These are phyloP conservation scores for Rutidosis leptorrhynchoides DNA, from an alignment of 129 eudicot genomes.

Conservation along the genomic window DNA sequence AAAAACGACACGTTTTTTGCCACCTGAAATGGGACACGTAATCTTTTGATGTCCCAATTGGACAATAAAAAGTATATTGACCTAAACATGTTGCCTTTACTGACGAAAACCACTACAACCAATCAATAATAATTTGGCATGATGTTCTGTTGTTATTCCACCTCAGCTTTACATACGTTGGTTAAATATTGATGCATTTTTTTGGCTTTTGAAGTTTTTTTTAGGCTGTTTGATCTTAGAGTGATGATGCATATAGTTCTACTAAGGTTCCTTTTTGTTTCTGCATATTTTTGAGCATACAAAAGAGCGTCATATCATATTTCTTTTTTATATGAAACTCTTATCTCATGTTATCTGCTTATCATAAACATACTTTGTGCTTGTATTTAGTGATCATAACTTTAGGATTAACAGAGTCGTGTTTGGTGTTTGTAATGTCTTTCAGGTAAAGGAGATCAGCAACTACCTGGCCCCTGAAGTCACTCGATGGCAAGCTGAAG, in stretches of 20 bases:
- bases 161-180: neutral
- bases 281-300: neutral
- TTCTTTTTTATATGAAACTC: neutral
- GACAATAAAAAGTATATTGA: neutral
- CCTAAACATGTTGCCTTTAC: neutral
- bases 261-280: neutral
- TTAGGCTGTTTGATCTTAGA: neutral
- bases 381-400: slow-evolving; percentile 6
- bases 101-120: neutral
- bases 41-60: neutral
- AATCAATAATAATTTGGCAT: slow-evolving; percentile 4
- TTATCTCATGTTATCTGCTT: neutral
- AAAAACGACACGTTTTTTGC: neutral
- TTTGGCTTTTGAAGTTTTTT: neutral
- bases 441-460: slow-evolving; percentile 59
- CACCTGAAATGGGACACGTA: neutral
- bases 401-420: slow-evolving; percentile 9
- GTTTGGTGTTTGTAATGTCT: slow-evolving; percentile 6
- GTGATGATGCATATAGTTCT: neutral
- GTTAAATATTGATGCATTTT: neutral
- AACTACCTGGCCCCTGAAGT: slow-evolving; percentile 28
- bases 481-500: slow-evolving; percentile 69
- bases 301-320: neutral
- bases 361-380: neutral
- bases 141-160: neutral